Conservation (phyloP, 352 stramenopile species). For the Plasmopara viticola region DNA sequence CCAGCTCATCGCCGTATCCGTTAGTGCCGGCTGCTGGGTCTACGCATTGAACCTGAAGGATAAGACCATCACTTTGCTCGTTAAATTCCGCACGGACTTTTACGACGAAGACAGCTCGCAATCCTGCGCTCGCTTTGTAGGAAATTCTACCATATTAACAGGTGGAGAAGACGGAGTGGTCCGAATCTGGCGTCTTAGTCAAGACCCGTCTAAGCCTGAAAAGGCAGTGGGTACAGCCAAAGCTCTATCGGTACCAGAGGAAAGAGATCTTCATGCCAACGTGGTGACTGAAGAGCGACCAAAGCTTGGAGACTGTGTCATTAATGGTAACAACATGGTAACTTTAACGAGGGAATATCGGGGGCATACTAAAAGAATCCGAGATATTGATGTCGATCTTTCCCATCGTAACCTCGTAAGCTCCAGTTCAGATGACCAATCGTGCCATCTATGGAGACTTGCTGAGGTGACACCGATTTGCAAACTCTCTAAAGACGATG, state of each 20-base stretch:
- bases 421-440: slow-evolving; percentile 71
- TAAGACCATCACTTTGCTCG: slow-evolving; percentile 56
- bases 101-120: slow-evolving; percentile 62
- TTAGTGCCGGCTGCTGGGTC: slow-evolving; percentile 72
- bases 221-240: slow-evolving; percentile 36
- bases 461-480: slow-evolving; percentile 56
- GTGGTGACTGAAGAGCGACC: slow-evolving; percentile 25
- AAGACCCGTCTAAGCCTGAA: slow-evolving; percentile 40
- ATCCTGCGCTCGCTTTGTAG: slow-evolving; percentile 69
- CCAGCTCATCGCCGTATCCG: slow-evolving; percentile 63
- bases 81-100: slow-evolving; percentile 84
- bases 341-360: slow-evolving; percentile 71
- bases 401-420: slow-evolving; percentile 76
- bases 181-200: slow-evolving; percentile 58
- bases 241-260: slow-evolving; percentile 24
- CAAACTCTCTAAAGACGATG: slow-evolving; percentile 74
- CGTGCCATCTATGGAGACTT: slow-evolving; percentile 75
- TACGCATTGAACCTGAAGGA: slow-evolving; percentile 53
- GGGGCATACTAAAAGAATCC: slow-evolving; percentile 73
- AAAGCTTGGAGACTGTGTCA: slow-evolving; percentile 49
- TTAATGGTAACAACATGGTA: slow-evolving; percentile 42
- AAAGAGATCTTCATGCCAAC: slow-evolving; percentile 19
- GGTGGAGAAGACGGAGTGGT: slow-evolving; percentile 80
- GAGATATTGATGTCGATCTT: slow-evolving; percentile 71
- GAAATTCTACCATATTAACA: slow-evolving; percentile 69